Evolutionary conservation across 1,284 basidiomycete species (phyloP).

Genomic region (Kalmanozyma brasiliensis): DNA sequence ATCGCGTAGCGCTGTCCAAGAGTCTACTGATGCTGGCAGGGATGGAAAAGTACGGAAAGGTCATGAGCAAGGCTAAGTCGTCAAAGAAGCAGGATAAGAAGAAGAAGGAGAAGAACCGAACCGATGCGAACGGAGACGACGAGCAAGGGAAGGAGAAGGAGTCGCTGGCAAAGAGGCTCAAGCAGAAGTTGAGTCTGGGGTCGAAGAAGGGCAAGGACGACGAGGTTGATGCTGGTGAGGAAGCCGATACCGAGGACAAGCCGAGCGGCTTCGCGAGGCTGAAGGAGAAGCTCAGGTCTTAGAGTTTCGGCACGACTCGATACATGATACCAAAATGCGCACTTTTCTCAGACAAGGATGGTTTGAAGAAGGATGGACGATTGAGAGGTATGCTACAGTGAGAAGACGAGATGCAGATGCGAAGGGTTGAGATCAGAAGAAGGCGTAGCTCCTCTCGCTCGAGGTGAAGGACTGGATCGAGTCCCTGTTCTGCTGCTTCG

Average conservation of each 20-base stretch:
- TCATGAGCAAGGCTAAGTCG: constrained; percentile 47
- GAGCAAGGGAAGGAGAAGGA: constrained; percentile 7
- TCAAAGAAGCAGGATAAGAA: constrained; percentile 26
- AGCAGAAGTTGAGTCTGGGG: constrained; percentile 19
- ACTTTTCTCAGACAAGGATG: neutral
- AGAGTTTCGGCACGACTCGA: neutral
- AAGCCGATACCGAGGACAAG: constrained; percentile 23
- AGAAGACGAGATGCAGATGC: neutral
- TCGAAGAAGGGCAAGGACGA: constrained; percentile 4
- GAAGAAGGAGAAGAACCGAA: constrained; percentile 25
- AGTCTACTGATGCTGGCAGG: constrained; percentile 49
- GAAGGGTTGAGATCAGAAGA: constrained; percentile 8
- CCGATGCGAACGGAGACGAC: constrained; percentile 4
- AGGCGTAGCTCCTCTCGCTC: constrained; percentile 20
- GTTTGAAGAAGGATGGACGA: constrained; percentile 1
- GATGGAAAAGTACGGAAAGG: constrained; percentile 58
- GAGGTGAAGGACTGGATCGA: constrained; percentile 16
- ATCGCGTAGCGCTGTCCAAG: constrained; percentile 53
- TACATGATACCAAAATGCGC: constrained; percentile 10
- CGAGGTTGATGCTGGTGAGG: constrained; percentile 6
- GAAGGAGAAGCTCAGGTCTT: constrained; percentile 27
- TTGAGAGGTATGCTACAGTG: constrained; percentile 6
- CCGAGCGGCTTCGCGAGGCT: constrained; percentile 15
- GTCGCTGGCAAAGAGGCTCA: constrained; percentile 13
- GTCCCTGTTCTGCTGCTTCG: no score